A percentile compares a stretch with the other conserved stretches of the same genome.
Conservation (phyloP, 2,329 filamentous ascomycete species). For the Penicillium sp. region DNA sequence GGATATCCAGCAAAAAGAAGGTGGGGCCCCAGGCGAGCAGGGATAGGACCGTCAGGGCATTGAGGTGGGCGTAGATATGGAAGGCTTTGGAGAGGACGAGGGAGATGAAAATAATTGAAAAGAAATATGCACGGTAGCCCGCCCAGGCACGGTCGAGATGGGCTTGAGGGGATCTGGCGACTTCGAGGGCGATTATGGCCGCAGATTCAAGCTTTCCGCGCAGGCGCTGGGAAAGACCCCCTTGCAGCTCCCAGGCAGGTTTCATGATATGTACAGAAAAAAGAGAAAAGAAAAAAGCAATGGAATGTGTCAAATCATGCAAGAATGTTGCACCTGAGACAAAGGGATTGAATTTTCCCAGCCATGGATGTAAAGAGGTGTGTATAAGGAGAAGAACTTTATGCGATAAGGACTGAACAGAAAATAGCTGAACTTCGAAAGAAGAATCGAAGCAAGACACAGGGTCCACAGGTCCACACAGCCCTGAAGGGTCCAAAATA, state of each 20-base stretch:
- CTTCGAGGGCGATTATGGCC: background rate
- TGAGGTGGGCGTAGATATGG: conserved; percentile 8
- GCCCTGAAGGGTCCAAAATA: no score
- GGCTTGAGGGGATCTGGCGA: conserved; percentile 10
- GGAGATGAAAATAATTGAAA: conserved; percentile 14
- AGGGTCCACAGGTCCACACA: background rate
- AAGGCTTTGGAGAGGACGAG: conserved; percentile 11
- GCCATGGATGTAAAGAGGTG: background rate
- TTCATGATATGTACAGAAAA: conserved; percentile 3
- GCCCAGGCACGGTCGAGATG: conserved; percentile 8
- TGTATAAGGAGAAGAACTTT: background rate
- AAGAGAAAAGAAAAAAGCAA: background rate
- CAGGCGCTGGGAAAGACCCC: background rate
- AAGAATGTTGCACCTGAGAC: background rate
- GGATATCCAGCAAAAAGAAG: conserved; percentile 12
- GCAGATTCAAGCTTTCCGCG: background rate
- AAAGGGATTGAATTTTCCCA: background rate
- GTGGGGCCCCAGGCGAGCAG: conserved; percentile 11
- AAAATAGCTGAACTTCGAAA: background rate
- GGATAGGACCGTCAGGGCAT: background rate
- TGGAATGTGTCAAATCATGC: background rate
- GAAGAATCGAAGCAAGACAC: background rate
- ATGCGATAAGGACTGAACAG: background rate
- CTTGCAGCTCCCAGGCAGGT: background rate
- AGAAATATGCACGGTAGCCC: conserved; percentile 7